Evolutionary conservation across 192 early-diverging fungal species (phyloP).

Genomic region (Tieghemiomyces parasiticus): DNA sequence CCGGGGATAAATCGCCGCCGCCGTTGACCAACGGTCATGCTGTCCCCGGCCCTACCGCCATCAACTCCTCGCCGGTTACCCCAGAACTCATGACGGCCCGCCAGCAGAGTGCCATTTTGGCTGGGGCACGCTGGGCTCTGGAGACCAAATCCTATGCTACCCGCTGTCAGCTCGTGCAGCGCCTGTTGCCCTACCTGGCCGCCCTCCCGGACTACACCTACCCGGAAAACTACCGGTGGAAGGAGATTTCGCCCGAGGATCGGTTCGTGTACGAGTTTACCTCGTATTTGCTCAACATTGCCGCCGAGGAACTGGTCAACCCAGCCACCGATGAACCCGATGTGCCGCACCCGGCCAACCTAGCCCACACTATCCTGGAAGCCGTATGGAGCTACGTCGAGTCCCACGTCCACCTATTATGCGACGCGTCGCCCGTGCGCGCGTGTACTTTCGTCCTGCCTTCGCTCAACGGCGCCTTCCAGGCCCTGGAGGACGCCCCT

Average conservation of each 20-base stretch:
- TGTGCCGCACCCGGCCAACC: not conserved
- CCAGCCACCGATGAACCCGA: not conserved
- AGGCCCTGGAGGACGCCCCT: slow-evolving; percentile 32
- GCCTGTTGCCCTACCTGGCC: slow-evolving; percentile 20
- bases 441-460: slow-evolving; percentile 36
- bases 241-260: not conserved
- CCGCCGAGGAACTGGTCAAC: not conserved
- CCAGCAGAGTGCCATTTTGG: slow-evolving; percentile 28
- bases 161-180: slow-evolving; percentile 16
- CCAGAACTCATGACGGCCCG: slow-evolving; percentile 12
- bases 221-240: slow-evolving; percentile 10
- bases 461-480: slow-evolving; percentile 37
- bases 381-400: not conserved
- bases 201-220: slow-evolving; percentile 20
- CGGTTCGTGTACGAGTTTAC: slow-evolving; percentile 11
- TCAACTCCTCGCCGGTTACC: not conserved
- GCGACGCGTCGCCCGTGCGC: not conserved
- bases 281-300: slow-evolving; percentile 1
- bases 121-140: slow-evolving; percentile 24
- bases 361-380: not conserved
- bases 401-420: not conserved
- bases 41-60: not conserved
- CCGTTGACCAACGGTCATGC: not conserved
- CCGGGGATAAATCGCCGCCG: not conserved
- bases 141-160: slow-evolving; percentile 10